Evolutionary conservation across 2,329 filamentous ascomycete species (phyloP).

Genomic region (Lasiodiplodia sp.): DNA sequence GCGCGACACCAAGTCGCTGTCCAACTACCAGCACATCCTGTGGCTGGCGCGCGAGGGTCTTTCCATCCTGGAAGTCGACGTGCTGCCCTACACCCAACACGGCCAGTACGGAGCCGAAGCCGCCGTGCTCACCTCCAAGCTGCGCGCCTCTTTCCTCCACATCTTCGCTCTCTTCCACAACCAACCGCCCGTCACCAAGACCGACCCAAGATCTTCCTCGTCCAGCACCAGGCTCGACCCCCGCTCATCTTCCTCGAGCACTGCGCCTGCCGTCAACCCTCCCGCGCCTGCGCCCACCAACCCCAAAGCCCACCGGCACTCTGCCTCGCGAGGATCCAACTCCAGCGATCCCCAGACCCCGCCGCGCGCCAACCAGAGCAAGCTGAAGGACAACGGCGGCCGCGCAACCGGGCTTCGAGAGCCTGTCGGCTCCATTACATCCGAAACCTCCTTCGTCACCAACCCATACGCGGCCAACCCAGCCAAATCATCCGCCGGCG

Average conservation of each 20-base stretch:
- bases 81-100: slow-evolving; percentile 78
- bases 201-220: slow-evolving; percentile 48
- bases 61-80: slow-evolving; percentile 82
- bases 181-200: slow-evolving; percentile 69
- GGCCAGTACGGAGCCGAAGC: slow-evolving; percentile 76
- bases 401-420: slow-evolving; percentile 54
- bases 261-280: slow-evolving; percentile 7
- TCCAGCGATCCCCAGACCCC: slow-evolving; percentile 22
- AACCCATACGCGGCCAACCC: slow-evolving; percentile 55
- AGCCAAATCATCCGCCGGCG: slow-evolving; percentile 39
- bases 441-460: slow-evolving; percentile 59
- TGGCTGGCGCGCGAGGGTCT: slow-evolving; percentile 95
- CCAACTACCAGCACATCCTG: slow-evolving; percentile 89
- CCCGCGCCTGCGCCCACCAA: background rate
- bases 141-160: slow-evolving; percentile 93
- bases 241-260: background rate
- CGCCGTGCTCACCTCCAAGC: slow-evolving; percentile 88
- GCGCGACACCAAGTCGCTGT: slow-evolving; percentile 78
- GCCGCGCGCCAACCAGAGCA: slow-evolving; percentile 28
- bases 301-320: slow-evolving; percentile 2
- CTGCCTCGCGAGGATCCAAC: slow-evolving; percentile 12
- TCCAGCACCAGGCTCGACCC: background rate
- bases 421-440: slow-evolving; percentile 56
- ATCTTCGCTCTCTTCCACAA: slow-evolving; percentile 98
- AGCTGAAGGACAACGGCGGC: slow-evolving; percentile 32